A percentile compares a stretch with the other conserved stretches of the same genome.
phyloP scores from a whole-genome alignment of 345 rosid species.

The Lumnitzera littorea region DNA sequence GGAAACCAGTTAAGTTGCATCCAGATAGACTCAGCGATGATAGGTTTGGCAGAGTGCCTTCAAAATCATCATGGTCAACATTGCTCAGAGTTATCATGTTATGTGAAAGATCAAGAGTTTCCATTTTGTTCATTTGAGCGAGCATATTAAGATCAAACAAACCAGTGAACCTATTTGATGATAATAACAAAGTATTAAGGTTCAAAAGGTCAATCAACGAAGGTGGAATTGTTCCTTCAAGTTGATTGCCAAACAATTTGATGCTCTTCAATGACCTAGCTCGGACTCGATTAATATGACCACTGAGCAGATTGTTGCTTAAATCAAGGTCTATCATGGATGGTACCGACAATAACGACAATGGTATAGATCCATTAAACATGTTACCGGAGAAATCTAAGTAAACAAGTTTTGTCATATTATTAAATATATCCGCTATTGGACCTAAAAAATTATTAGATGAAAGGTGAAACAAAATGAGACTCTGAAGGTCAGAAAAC shows the following conservation, averaged over 20 bases:
- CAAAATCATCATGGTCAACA: not conserved
- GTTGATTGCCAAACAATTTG: slow-evolving; percentile 1
- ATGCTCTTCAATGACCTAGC: slow-evolving; percentile 1
- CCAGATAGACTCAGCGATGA: not conserved
- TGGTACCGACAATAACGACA: slow-evolving; percentile 17
- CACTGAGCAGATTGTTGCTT: slow-evolving; percentile 3
- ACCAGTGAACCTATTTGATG: slow-evolving; percentile 18
- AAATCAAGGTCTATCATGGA: slow-evolving; percentile 7
- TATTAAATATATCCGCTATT: not conserved
- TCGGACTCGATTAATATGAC: not conserved
- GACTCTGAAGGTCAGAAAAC: not conserved
- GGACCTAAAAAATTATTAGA: not conserved
- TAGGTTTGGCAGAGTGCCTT: slow-evolving; percentile 4
- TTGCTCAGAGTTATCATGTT: not conserved
- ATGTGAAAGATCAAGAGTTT: slow-evolving; percentile 12
- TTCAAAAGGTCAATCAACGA: slow-evolving; percentile 14
- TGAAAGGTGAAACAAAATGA: not conserved
- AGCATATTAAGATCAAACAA: slow-evolving; percentile 11
- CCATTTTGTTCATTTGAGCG: slow-evolving; percentile 7
- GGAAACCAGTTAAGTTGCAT: slow-evolving; percentile 6
- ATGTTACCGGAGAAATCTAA: slow-evolving; percentile 7
- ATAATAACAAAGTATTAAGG: slow-evolving; percentile 2
- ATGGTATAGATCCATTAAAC: slow-evolving; percentile 13
- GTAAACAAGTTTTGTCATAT: not conserved
- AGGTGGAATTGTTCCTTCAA: slow-evolving; percentile 17